Conservation (phyloP, 2,329 filamentous ascomycete genomes). For the Aspergillus eucalypticola region DNA sequence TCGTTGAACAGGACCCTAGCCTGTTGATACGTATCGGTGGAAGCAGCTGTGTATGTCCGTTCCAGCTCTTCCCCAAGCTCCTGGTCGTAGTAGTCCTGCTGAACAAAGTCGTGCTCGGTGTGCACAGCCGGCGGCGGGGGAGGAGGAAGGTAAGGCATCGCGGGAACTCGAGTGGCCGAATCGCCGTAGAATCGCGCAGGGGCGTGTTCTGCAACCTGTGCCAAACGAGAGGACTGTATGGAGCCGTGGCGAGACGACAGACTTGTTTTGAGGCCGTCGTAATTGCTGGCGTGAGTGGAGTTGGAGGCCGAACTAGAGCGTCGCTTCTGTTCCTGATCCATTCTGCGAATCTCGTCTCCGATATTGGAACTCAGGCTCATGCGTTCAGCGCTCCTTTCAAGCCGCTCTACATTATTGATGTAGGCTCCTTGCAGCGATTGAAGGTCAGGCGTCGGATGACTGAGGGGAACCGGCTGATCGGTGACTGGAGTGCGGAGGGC, state of each 20-base stretch:
- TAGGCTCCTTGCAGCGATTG: slow-evolving; percentile 54
- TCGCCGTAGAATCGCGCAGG: slow-evolving; percentile 31
- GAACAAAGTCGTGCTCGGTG: slow-evolving; percentile 11
- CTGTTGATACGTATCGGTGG: slow-evolving; percentile 50
- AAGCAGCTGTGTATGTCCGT: slow-evolving; percentile 43
- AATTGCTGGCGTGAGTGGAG: slow-evolving; percentile 43
- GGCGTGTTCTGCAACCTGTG: slow-evolving; percentile 43
- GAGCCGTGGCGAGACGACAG: slow-evolving; percentile 46
- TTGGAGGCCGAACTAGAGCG: slow-evolving; percentile 46
- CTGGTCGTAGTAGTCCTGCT: slow-evolving; percentile 22
- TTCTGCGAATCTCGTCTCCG: slow-evolving; percentile 46
- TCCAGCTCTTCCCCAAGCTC: slow-evolving; percentile 23
- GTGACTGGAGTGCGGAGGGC: slow-evolving; percentile 42
- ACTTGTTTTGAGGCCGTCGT: slow-evolving; percentile 42
- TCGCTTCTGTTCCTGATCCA: slow-evolving; percentile 48
- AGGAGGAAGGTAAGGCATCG: slow-evolving; percentile 22
- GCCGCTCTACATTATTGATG: slow-evolving; percentile 50
- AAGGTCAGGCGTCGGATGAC: slow-evolving; percentile 52
- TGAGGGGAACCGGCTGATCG: slow-evolving; percentile 45
- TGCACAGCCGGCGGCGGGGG: slow-evolving; percentile 11
- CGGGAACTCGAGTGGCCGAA: slow-evolving; percentile 13
- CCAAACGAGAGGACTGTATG: slow-evolving; percentile 43
- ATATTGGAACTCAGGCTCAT: slow-evolving; percentile 51
- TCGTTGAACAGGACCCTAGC: slow-evolving; percentile 47
- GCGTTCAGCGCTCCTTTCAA: slow-evolving; percentile 52